Evolutionary conservation across 1,139 yeast species (phyloP).

Genomic region (Sugiyamaella novakii): DNA sequence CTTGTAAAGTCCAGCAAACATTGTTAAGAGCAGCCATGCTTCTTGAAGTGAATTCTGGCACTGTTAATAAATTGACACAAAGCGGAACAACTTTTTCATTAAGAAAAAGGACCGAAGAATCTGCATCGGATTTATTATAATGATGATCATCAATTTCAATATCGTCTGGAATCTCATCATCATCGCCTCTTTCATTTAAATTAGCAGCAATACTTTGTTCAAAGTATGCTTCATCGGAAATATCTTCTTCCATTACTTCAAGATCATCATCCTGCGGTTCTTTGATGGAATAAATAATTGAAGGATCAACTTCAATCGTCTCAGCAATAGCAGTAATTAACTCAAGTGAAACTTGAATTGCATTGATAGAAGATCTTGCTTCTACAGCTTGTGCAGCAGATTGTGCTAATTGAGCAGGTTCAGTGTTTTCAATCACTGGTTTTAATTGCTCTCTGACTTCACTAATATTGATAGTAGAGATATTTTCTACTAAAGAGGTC

Average conservation of each 20-base stretch:
- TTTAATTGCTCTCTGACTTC: conserved; percentile 44
- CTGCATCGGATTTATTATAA: conserved; percentile 13
- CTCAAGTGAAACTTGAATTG: conserved; percentile 72
- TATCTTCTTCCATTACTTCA: conserved; percentile 25
- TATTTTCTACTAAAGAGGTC: conserved; percentile 28
- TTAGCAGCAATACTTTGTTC: conserved; percentile 20
- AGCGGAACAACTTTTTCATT: conserved; percentile 29
- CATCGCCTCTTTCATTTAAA: conserved; percentile 22
- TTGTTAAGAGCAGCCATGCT: conserved; percentile 72
- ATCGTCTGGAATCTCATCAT: conserved; percentile 23
- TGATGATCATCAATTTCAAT: conserved; percentile 22
- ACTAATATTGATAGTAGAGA: conserved; percentile 47
- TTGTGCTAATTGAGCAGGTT: conserved; percentile 45
- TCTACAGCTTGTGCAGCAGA: conserved; percentile 47
- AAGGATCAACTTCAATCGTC: conserved; percentile 45
- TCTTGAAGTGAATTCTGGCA: conserved; percentile 46
- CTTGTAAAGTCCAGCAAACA: conserved; percentile 41
- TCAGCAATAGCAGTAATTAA: conserved; percentile 76
- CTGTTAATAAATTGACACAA: conserved; percentile 26
- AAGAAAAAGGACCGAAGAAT: conserved; percentile 22
- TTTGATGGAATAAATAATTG: conserved; percentile 23
- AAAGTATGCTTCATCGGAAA: conserved; percentile 24
- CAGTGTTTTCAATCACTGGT: conserved; percentile 48
- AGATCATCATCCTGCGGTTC: conserved; percentile 26
- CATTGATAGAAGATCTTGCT: conserved; percentile 57